These are phyloP conservation scores for Microsporum ferrugineum DNA, from an alignment of 2,329 filamentous ascomycete species.

Conservation along the genomic window DNA sequence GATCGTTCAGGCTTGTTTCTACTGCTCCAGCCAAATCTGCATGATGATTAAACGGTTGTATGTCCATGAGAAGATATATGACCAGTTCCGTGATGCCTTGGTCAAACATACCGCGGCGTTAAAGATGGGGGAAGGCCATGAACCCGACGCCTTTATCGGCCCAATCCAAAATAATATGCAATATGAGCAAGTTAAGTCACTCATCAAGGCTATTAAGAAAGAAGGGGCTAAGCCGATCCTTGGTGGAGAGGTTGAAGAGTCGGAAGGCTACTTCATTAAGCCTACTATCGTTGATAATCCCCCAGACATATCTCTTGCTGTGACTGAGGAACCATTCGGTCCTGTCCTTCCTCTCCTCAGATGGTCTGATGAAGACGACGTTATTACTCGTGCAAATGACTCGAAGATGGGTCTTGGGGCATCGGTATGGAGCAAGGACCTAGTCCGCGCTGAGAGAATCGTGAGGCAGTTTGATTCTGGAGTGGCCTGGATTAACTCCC, in stretches of 20 bases:
- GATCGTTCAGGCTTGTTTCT: constrained; percentile 18
- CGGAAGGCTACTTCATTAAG: constrained; percentile 41
- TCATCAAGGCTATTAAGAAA: constrained; percentile 44
- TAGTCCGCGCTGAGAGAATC: constrained; percentile 39
- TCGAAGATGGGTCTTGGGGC: constrained; percentile 42
- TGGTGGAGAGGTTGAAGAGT: constrained; percentile 33
- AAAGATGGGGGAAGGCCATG: constrained; percentile 17
- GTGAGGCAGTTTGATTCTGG: constrained; percentile 42
- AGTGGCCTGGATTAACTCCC: constrained; percentile 46
- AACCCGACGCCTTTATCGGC: constrained; percentile 42
- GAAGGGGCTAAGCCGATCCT: constrained; percentile 42
- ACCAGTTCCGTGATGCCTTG: constrained; percentile 37
- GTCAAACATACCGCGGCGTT: constrained; percentile 28
- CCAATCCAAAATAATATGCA: constrained; percentile 53
- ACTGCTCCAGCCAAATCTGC: constrained; percentile 42
- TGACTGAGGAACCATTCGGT: constrained; percentile 48
- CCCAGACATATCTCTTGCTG: constrained; percentile 41
- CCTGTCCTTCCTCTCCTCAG: constrained; percentile 51
- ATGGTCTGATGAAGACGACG: constrained; percentile 43
- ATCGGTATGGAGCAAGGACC: constrained; percentile 43
- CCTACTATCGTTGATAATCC: constrained; percentile 47
- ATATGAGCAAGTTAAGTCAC: constrained; percentile 44
- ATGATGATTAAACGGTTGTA: constrained; percentile 46
- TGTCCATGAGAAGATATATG: constrained; percentile 45
- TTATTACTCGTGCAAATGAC: constrained; percentile 37